Evolutionary conservation across 768 basidiomycete genomes (phyloP), one percentile per base, ranked within the genome.

Genomic region (Termitomyces heimii): DNA sequence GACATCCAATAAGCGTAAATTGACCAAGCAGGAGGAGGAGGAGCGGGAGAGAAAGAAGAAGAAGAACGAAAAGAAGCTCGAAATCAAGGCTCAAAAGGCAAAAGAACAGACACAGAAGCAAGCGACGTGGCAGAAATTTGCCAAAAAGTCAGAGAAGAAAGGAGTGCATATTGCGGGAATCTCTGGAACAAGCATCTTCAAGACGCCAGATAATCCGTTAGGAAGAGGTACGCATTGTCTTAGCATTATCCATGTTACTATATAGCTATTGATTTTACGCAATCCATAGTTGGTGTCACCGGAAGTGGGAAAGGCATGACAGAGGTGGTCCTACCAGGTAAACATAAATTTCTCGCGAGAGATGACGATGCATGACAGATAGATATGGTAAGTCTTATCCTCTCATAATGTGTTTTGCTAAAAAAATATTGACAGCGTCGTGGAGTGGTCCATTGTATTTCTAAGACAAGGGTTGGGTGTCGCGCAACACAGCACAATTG

Each of bases 61-160:
- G 78, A 93, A 92, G 77, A 94, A 93, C 66, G 93, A 94, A 78
- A 94, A 94, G 78, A 94, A 94, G 72, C 62, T 92, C 42, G 93
- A 94, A 75, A 81, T 75, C 18, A 84, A 81, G 65, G 92, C 91
- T 35, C 81, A 84, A 9, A 95, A 95, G 72, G 89, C 92, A 10
- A 92, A 93, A 70, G 93, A 95, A 67, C 93, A 95, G 74, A 78
- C 74, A 32, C 77, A 76, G 60, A 92, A 93, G 73, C 92, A 94
- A 73, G 83, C 82, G 57, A 85, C 85, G 45, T 96, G 93, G 93
- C 92, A 94, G 75, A 92, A 92, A 75, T 96, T 96, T 75, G 86
- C 93, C 22, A 96, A 94, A 77, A 96, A 96, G 75, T 83, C 86
- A 29, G 90, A 93, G 71, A 93, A 88, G 80, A 95, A 95, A 72